phyloP scores from a whole-genome alignment of 1,139 yeast species.

The Saccharomycopsis hybrid region DNA sequence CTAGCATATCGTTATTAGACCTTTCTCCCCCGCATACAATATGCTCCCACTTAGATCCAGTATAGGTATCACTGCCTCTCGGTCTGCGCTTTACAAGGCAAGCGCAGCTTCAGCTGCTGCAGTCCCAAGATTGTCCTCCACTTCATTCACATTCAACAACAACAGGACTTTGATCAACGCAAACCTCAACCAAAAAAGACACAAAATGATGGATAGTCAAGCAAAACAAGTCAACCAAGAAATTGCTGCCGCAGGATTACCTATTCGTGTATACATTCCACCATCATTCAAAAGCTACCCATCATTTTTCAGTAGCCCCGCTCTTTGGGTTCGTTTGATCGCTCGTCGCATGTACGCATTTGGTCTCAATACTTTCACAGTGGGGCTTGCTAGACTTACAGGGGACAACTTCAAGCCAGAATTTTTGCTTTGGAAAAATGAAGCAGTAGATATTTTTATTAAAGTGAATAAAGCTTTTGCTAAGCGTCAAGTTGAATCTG shows the following conservation, averaged over 20 bases:
- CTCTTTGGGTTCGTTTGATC: constrained; percentile 33
- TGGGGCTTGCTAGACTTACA: constrained; percentile 56
- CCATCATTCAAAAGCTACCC: constrained; percentile 42
- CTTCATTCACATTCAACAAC: too few species aligned
- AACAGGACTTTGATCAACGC: too few species aligned
- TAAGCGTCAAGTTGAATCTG: constrained; percentile 36
- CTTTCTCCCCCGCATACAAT: too few species aligned
- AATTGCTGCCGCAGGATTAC: constrained; percentile 6
- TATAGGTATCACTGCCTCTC: too few species aligned
- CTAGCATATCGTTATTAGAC: too few species aligned
- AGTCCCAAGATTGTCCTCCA: too few species aligned
- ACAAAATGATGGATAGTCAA: too few species aligned
- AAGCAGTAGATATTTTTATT: constrained; percentile 60
- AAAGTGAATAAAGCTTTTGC: constrained; percentile 68
- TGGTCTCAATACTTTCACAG: constrained; percentile 58
- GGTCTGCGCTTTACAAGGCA: too few species aligned
- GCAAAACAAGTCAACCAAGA: too few species aligned
- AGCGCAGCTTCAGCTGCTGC: too few species aligned
- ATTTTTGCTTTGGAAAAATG: constrained; percentile 66
- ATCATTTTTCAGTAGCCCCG: constrained; percentile 36
- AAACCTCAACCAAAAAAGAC: too few species aligned
- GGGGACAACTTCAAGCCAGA: constrained; percentile 54
- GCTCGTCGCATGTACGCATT: constrained; percentile 46
- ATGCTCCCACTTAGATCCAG: too few species aligned
- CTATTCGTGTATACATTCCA: constrained; percentile 37